A percentile compares a stretch with the other conserved stretches of the same genome.
Evolutionary conservation across 768 basidiomycete genomes (phyloP).

Genomic region (Amanita molliuscula): DNA sequence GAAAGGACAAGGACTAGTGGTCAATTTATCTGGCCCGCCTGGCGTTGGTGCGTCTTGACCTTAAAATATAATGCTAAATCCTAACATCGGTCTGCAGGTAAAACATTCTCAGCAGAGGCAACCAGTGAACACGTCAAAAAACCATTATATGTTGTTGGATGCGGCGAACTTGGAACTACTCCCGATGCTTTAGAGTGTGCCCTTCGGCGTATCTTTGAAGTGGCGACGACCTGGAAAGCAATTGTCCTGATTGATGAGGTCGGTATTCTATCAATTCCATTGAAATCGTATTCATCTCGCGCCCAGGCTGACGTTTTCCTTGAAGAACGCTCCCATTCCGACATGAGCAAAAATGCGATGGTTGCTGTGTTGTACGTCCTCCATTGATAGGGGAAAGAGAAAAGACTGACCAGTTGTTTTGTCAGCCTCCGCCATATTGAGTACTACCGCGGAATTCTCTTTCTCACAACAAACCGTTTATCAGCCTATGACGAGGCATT

Average conservation of each 20-base stretch:
- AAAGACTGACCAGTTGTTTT: conserved; percentile 14
- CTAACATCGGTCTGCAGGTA: conserved; percentile 19
- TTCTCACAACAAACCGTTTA: conserved; percentile 47
- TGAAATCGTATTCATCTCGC: conserved; percentile 5
- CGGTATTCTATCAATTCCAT: not conserved
- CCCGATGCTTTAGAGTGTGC: conserved; percentile 32
- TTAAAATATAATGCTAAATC: not conserved
- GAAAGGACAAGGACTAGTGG: conserved; percentile 52
- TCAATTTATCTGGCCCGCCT: conserved; percentile 48
- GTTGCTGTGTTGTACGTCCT: conserved; percentile 50
- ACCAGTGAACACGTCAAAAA: conserved; percentile 45
- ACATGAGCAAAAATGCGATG: conserved; percentile 60
- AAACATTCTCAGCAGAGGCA: conserved; percentile 51
- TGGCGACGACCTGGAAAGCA: conserved; percentile 52
- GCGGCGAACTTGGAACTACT: conserved; percentile 43
- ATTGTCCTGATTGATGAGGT: conserved; percentile 49
- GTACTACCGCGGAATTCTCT: conserved; percentile 47
- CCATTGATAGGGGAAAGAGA: conserved; percentile 6
- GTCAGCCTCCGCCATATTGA: conserved; percentile 44
- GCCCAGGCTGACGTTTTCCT: conserved; percentile 57
- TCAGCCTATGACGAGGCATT: conserved; percentile 60
- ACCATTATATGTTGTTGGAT: conserved; percentile 43
- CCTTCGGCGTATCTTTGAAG: conserved; percentile 36
- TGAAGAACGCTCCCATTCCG: conserved; percentile 54
- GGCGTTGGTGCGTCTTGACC: conserved; percentile 34